Percentiles rank a stretch among this genome's conserved stretches.
Evolutionary conservation across 2,329 filamentous ascomycete genomes (phyloP).

Genomic region (Penicillium corylophilum): DNA sequence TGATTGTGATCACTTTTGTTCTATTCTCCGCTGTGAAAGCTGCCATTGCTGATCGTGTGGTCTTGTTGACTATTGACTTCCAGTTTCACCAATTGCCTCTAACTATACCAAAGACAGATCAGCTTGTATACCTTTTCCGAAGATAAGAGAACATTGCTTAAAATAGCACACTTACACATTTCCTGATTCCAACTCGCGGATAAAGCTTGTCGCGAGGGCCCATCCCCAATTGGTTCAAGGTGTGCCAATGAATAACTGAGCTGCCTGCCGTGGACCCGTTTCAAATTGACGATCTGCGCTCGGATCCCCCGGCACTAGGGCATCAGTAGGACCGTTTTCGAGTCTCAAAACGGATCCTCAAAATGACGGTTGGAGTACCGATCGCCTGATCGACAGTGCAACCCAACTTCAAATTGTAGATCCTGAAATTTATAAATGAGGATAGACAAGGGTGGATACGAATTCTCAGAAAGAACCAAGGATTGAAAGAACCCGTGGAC

Average conservation of each 20-base stretch:
- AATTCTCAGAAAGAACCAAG: too few relatives aligned
- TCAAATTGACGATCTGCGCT: background rate
- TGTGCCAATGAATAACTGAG: constrained; percentile 2
- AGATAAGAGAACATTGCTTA: background rate
- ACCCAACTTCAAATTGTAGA: background rate
- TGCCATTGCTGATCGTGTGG: background rate
- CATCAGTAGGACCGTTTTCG: background rate
- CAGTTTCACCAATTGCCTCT: too few relatives aligned
- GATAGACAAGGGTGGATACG: too few relatives aligned
- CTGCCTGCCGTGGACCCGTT: constrained; percentile 8
- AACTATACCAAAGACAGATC: too few relatives aligned
- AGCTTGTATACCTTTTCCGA: background rate
- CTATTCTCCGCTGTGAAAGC: background rate
- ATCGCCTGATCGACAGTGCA: background rate
- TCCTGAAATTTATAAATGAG: too few relatives aligned
- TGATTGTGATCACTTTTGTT: background rate
- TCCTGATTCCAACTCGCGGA: background rate
- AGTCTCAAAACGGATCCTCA: background rate
- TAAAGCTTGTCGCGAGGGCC: constrained; percentile 9
- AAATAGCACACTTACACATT: constrained; percentile 9
- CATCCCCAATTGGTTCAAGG: background rate
- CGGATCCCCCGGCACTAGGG: background rate
- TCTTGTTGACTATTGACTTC: too few relatives aligned
- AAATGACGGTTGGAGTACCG: background rate
- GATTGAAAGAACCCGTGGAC: too few relatives aligned